Base-by-base conservation (phyloP, 2,329 filamentous ascomycete genomes). In the Nothophoma quercina region DNA sequence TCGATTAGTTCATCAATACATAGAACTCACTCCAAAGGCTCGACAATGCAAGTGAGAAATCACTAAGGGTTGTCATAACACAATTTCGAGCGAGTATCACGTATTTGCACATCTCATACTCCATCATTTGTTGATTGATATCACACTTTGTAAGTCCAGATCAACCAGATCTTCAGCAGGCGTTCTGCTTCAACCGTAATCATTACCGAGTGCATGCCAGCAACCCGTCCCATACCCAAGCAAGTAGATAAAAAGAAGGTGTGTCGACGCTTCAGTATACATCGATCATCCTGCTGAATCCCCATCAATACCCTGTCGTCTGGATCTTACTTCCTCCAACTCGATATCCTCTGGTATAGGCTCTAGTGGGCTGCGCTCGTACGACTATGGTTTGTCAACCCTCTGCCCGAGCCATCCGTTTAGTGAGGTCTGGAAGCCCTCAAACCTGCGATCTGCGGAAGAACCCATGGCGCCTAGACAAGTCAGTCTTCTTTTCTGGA, bases 401-500 rank as follows among this genome's bases (percentile, higher is more conserved):
- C n/a, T n/a, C 7, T 26, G 25, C 25, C 7, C 12, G 25, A 26
- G 12, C 7, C 25, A 26, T 32, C 12, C 29, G 29, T 5, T 5
- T 5, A 9, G 7, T 7, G n/a, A 26, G 22, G 9, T 5, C 4
- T 18, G 15, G 8, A 18, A 2, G n/a, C 10, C 7, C 18, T 44
- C 22, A 45, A 7, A 45, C 48, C 34, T 16, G n/a, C 12, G 35
- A 42, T 15, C 40, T 34, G 21, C 21, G 18, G 32, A 42, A 42
- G 25, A 47, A 42, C 2, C 42, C 29, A 25, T n/a, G n/a, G n/a
- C 43, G 50, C 5, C 50, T 52, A 18, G 10, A 32, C n/a, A 12
- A 16, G 18, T 52, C 21, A 47, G 50, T 12, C 25, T 15, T 4
- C 3, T 23, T 2, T 5, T 15, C 7, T 6, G n/a, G n/a, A n/a